phyloP scores from a whole-genome alignment of 257 asterid species.

The Haberlea rhodopensis region DNA sequence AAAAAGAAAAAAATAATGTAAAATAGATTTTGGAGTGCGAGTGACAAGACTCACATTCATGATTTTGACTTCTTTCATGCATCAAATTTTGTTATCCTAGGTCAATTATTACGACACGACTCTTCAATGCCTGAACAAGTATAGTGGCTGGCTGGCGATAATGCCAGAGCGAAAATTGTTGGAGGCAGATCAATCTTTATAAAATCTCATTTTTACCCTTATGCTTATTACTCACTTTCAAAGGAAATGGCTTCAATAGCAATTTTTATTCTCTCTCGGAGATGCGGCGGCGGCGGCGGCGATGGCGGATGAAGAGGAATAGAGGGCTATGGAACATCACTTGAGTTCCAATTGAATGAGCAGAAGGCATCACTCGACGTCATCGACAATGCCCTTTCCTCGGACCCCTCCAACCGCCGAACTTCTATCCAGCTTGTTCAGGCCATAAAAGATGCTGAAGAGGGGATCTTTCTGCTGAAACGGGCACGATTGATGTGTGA shows the following conservation, averaged over 20 bases:
- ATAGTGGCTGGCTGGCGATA: no score
- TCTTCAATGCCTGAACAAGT: not conserved
- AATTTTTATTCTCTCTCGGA: no score
- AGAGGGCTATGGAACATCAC: conserved; percentile 63
- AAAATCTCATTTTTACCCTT: no score
- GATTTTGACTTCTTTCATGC: not conserved
- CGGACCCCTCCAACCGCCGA: conserved; percentile 68
- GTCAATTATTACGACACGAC: not conserved
- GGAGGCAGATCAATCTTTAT: no score
- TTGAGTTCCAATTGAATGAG: conserved; percentile 63
- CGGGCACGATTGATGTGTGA: conserved; percentile 70
- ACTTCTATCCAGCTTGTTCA: conserved; percentile 76
- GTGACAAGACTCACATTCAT: not conserved
- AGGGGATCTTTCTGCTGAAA: conserved; percentile 81
- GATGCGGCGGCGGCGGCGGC: conserved; percentile 10
- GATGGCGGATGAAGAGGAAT: conserved; percentile 83
- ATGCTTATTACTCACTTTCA: no score
- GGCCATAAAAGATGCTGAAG: no score
- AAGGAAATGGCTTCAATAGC: no score
- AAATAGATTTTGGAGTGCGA: no score
- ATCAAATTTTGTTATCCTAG: not conserved
- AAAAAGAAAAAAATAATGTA: no score
- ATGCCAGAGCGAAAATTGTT: no score
- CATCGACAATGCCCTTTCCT: conserved; percentile 59
- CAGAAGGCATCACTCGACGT: conserved; percentile 70